Evolutionary conservation across 352 stramenopile species (phyloP).

Genomic region (Elongisporangium senticosum): DNA sequence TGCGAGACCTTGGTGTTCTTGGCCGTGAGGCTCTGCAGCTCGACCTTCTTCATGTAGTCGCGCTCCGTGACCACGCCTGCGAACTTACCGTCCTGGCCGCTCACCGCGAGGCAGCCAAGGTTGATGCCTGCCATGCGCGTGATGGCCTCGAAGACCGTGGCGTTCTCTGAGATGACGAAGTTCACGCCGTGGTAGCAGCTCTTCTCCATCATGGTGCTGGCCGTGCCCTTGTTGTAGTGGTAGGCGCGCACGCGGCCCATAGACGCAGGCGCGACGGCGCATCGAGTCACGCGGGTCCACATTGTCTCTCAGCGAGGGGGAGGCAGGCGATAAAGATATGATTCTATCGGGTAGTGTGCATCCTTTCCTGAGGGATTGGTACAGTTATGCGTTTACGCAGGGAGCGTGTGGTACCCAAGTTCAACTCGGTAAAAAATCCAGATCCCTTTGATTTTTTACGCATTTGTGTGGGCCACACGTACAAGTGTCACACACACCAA

Average conservation of each 20-base stretch:
- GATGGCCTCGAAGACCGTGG: constrained; percentile 92
- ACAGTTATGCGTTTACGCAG: not conserved
- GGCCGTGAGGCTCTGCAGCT: constrained; percentile 87
- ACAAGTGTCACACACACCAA: not conserved
- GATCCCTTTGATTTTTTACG: not conserved
- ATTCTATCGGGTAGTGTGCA: not conserved
- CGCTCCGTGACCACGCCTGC: constrained; percentile 91
- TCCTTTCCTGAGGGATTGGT: not conserved
- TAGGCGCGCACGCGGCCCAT: constrained; percentile 17
- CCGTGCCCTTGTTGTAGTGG: constrained; percentile 79
- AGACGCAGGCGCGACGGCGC: constrained; percentile 8
- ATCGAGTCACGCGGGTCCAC: constrained; percentile 11
- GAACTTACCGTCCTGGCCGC: constrained; percentile 84
- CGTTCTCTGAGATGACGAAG: constrained; percentile 91
- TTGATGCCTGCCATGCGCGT: constrained; percentile 94
- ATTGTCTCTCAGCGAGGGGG: constrained; percentile 1
- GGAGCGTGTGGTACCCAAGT: not conserved
- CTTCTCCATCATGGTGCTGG: constrained; percentile 89
- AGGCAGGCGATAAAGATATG: constrained; percentile 7
- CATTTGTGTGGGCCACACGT: not conserved
- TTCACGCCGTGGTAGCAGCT: constrained; percentile 94
- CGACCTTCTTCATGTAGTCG: constrained; percentile 96
- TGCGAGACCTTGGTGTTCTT: constrained; percentile 86
- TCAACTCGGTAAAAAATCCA: not conserved
- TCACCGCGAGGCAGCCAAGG: constrained; percentile 89